A percentile compares a stretch with the other conserved stretches of the same genome.
These are phyloP conservation scores for Ophidiomyces ophidiicola DNA, from an alignment of 2,329 filamentous ascomycete genomes.

Conservation along the genomic window DNA sequence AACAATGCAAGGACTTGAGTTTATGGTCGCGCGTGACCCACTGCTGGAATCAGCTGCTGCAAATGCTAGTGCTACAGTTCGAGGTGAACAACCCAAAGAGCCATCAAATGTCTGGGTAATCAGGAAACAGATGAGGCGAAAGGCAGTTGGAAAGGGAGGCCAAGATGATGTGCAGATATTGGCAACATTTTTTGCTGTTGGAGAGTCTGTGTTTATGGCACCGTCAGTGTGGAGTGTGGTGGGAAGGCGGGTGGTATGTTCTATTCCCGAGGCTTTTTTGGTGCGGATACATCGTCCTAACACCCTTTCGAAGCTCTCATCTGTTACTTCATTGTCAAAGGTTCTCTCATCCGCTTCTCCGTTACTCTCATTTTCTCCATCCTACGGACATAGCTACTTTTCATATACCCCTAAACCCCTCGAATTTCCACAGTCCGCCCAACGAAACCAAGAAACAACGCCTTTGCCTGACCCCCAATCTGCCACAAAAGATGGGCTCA, in stretches of 20 bases:
- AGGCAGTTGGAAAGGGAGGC: constrained; percentile 28
- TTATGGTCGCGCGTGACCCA: constrained; percentile 47
- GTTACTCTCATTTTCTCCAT: constrained; percentile 46
- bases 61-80: constrained; percentile 16
- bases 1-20: constrained; percentile 47
- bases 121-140: constrained; percentile 44
- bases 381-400: constrained; percentile 48
- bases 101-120: constrained; percentile 47
- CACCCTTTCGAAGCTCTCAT: constrained; percentile 36
- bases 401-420: constrained; percentile 36
- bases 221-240: constrained; percentile 49
- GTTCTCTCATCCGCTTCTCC: constrained; percentile 42
- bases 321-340: constrained; percentile 44
- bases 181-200: constrained; percentile 50
- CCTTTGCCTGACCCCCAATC: constrained; percentile 33
- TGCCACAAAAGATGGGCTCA: constrained; percentile 20
- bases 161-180: constrained; percentile 43
- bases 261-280: neutral
- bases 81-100: constrained; percentile 27
- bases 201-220: constrained; percentile 49
- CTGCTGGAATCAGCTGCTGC: constrained; percentile 34
- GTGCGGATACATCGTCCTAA: neutral
- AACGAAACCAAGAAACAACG: constrained; percentile 37
- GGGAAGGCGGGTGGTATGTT: constrained; percentile 40
- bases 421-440: constrained; percentile 27